Base-by-base conservation (phyloP, 2,329 filamentous ascomycete species). In the Helminthosporium solani region DNA sequence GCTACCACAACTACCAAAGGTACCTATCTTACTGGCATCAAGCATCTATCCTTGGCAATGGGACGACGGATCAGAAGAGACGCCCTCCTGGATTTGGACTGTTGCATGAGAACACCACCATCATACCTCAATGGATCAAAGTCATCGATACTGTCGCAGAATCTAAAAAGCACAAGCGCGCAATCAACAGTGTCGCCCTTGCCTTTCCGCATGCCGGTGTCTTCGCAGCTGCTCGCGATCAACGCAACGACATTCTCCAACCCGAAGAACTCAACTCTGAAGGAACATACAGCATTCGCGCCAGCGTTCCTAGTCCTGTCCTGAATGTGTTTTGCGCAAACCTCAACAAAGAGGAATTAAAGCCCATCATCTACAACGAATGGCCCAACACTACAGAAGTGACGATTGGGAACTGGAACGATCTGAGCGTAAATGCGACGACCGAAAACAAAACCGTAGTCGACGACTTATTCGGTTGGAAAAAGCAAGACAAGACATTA, bases 151-250 rank as follows among this genome's bases (percentile, higher is more conserved):
- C 83, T 15, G 74, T 75, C 0, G 65, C 71, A 3, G 70, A 75
- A 0, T 85, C 77, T 3, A 61, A 74, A 3, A 61, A 74, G 9
- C 65, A 80, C 42, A 70, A 73, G 0, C 76, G 86, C 20, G 75
- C 86, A 30, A 73, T 92, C 57, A 88, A 90, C 63, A 90, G 91
- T 52, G 81, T 90, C 20, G 87, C 85, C 0, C 75, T 91, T 54
- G 86, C 87, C 0, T 85, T 91, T 78, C 88, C 88, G 0, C 88
- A 94, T 57, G 75, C 83, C 0, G 82, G 85, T 0, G 77, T 94
- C 0, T 82, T 86, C 27, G 68, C 74, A 11, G 87, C 88, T 0
- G 83, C 85, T 0, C 78, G 74, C 7, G 74, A 85, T 53, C 68
- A 75, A 0, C 64, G 70, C 7, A 92, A 92, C 57, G 65, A 71